Evolutionary conservation across 179 eudicot species (phyloP).

Genomic region (Actinidia arguta): DNA sequence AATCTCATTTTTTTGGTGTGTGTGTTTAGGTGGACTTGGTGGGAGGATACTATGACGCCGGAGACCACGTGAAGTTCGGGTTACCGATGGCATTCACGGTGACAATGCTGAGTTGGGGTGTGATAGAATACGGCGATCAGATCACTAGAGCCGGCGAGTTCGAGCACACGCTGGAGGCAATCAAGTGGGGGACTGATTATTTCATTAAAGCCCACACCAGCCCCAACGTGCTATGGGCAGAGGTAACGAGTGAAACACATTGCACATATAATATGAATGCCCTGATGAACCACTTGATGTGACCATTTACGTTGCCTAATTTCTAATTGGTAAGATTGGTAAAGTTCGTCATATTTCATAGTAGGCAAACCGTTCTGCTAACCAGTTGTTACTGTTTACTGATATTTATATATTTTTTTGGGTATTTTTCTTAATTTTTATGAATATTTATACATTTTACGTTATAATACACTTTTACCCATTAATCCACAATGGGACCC

Average conservation of each 20-base stretch:
- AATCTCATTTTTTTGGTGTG: not conserved
- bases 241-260: slow-evolving; percentile 46
- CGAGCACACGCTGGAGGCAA: slow-evolving; percentile 69
- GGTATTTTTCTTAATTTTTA: no score
- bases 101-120: slow-evolving; percentile 83
- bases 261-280: no score
- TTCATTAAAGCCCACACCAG: slow-evolving; percentile 63
- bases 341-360: no score
- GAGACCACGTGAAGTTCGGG: slow-evolving; percentile 84
- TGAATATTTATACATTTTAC: no score
- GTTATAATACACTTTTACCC: no score
- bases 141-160: slow-evolving; percentile 57
- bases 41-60: slow-evolving; percentile 90
- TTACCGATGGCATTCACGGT: slow-evolving; percentile 91
- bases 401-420: no score
- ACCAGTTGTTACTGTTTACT: no score
- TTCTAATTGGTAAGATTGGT: no score
- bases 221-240: slow-evolving; percentile 58
- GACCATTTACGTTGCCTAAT: no score
- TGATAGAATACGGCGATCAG: slow-evolving; percentile 49
- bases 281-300: no score
- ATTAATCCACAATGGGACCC: no score
- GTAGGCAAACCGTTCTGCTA: no score
- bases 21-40: slow-evolving; percentile 72
- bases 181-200: slow-evolving; percentile 67